These are phyloP conservation scores for Sarocladium brachiariae DNA, from an alignment of 2,329 filamentous ascomycete genomes.

Conservation along the genomic window DNA sequence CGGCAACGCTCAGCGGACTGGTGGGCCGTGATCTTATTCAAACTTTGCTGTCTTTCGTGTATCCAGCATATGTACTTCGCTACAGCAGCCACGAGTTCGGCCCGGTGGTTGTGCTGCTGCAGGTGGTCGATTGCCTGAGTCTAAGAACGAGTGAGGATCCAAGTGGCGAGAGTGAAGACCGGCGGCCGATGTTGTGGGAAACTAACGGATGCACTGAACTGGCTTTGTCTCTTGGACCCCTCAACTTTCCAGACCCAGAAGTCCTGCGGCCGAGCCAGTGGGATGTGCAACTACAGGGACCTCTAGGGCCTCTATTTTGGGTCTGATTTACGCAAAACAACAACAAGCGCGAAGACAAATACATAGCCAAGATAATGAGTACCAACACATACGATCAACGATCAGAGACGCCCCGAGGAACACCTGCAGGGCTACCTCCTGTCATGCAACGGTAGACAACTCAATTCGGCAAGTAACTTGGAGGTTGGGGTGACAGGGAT, in stretches of 20 bases:
- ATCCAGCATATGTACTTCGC: too few relatives aligned
- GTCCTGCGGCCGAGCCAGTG: too few relatives aligned
- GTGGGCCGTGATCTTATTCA: slow-evolving; percentile 5
- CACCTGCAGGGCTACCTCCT: slow-evolving; percentile 9
- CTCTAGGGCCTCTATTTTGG: slow-evolving; percentile 26
- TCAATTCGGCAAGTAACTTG: slow-evolving; percentile 5
- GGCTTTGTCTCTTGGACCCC: slow-evolving; percentile 11
- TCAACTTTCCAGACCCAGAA: slow-evolving; percentile 16
- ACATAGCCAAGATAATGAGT: background rate
- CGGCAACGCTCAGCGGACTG: slow-evolving; percentile 2
- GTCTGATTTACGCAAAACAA: slow-evolving; percentile 26
- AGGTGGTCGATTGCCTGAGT: background rate
- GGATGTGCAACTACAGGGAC: slow-evolving; percentile 20
- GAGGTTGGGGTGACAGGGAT: slow-evolving; percentile 2
- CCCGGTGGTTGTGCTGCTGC: background rate
- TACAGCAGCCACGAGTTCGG: background rate
- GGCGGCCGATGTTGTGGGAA: background rate
- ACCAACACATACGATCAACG: background rate
- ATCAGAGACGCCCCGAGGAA: slow-evolving; percentile 1
- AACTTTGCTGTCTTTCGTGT: background rate
- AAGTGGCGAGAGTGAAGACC: slow-evolving; percentile 1
- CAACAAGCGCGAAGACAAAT: background rate
- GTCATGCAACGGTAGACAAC: slow-evolving; percentile 10
- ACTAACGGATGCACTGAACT: background rate
- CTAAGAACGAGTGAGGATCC: background rate